A percentile compares a stretch with the other conserved stretches of the same genome.
Conservation (phyloP, 768 basidiomycete genomes). For the Pleurotus platypus region DNA sequence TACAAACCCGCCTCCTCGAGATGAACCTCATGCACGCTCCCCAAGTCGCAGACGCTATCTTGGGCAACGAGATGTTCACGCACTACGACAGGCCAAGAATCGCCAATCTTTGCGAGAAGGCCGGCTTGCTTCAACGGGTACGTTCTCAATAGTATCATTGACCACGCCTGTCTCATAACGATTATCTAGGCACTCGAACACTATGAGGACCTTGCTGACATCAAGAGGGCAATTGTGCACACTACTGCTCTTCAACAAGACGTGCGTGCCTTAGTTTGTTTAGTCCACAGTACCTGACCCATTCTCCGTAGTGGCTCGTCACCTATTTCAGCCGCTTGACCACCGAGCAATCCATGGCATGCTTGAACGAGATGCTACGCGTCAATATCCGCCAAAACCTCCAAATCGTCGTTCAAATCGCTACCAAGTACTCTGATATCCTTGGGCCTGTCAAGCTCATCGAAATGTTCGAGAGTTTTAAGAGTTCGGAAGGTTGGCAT, state of each 20-base stretch:
- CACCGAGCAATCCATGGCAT: conserved; percentile 95
- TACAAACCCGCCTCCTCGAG: conserved; percentile 95
- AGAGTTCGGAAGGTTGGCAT: conserved; percentile 84
- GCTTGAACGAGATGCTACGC: conserved; percentile 94
- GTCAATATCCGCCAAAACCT: conserved; percentile 98
- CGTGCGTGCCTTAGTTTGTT: conserved; percentile 35
- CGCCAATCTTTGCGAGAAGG: conserved; percentile 98
- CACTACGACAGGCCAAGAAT: conserved; percentile 96
- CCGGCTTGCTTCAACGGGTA: conserved; percentile 90
- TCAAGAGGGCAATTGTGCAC: conserved; percentile 97
- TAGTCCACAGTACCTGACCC: not conserved
- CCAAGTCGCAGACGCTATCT: conserved; percentile 97
- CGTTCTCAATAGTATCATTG: conserved; percentile 17
- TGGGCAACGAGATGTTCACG: conserved; percentile 97
- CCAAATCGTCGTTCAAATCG: conserved; percentile 94
- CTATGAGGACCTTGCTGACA: conserved; percentile 97
- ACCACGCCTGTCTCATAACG: conserved; percentile 7
- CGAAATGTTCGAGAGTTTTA: conserved; percentile 97
- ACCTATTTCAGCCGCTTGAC: conserved; percentile 96
- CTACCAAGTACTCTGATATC: conserved; percentile 98
- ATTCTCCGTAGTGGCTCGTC: conserved; percentile 76
- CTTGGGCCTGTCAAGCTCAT: conserved; percentile 96
- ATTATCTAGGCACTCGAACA: conserved; percentile 88
- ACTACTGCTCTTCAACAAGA: conserved; percentile 81
- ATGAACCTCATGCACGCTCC: conserved; percentile 98